Conservation (phyloP, 2,329 filamentous ascomycete species). For the Calycina herbarum region DNA sequence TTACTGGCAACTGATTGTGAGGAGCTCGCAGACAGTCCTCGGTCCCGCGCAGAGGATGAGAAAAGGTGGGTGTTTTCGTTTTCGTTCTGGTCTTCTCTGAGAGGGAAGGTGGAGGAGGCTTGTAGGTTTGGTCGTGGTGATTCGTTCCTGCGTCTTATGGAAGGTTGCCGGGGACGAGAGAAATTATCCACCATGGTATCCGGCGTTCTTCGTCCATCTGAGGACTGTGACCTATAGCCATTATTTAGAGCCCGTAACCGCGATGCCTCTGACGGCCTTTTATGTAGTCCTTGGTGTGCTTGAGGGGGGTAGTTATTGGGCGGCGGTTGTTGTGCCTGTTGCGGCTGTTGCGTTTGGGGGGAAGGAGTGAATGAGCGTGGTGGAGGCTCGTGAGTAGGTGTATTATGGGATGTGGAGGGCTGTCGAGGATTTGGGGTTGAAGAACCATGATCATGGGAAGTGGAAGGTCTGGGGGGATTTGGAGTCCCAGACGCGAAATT, state of each 20-base stretch:
- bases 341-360: constrained; percentile 15
- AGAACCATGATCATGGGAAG: constrained; percentile 14
- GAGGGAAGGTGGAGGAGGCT: constrained; percentile 26
- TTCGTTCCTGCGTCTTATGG: constrained; percentile 31
- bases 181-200: constrained; percentile 34
- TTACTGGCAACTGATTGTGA: constrained; percentile 29
- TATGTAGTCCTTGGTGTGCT: constrained; percentile 20
- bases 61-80: constrained; percentile 23
- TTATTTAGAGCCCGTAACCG: constrained; percentile 37
- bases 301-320: constrained; percentile 13
- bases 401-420: constrained; percentile 31
- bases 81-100: constrained; percentile 27
- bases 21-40: constrained; percentile 35
- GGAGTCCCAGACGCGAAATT: constrained; percentile 10
- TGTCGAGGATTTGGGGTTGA: constrained; percentile 19
- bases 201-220: constrained; percentile 29
- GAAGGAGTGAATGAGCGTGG: constrained; percentile 31
- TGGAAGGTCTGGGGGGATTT: constrained; percentile 13
- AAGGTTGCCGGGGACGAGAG: constrained; percentile 34
- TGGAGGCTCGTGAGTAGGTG: constrained; percentile 20
- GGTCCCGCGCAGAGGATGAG: constrained; percentile 24
- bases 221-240: constrained; percentile 32
- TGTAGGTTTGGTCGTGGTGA: constrained; percentile 31
- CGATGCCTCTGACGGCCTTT: constrained; percentile 37
- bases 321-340: not conserved